A percentile compares a stretch with the other conserved stretches of the same genome.
Conservation (phyloP, 1,139 yeast genomes). For the Taiozyma sp. region DNA sequence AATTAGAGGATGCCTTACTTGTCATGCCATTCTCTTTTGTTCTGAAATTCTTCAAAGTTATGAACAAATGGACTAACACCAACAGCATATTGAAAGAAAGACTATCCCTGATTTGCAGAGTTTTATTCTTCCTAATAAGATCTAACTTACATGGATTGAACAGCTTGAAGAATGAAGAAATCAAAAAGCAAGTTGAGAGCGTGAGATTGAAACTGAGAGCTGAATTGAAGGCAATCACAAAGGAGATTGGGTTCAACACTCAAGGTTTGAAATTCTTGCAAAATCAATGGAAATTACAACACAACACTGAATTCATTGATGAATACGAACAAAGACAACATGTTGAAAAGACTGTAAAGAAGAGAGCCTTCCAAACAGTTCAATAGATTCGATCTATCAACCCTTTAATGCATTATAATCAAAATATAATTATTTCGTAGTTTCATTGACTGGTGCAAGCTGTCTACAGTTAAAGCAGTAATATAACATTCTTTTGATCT, state of each 20-base stretch:
- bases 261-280: conserved; percentile 74
- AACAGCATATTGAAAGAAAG: conserved; percentile 38
- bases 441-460: background rate
- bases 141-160: conserved; percentile 73
- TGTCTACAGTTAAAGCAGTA: background rate
- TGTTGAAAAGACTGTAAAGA: conserved; percentile 51
- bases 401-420: background rate
- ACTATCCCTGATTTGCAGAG: conserved; percentile 63
- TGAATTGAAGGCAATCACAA: conserved; percentile 46
- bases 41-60: conserved; percentile 59
- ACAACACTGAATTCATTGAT: conserved; percentile 69
- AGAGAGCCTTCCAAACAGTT: conserved; percentile 56
- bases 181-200: conserved; percentile 52
- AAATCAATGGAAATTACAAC: conserved; percentile 75
- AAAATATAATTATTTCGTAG: background rate
- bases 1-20: conserved; percentile 85
- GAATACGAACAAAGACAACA: conserved; percentile 53
- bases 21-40: conserved; percentile 89
- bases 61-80: conserved; percentile 67
- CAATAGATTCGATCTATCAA: conserved; percentile 4
- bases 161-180: conserved; percentile 55
- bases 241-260: conserved; percentile 77
- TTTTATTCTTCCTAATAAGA: conserved; percentile 66
- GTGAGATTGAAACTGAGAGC: conserved; percentile 53
- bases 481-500: background rate